Evolutionary conservation across 352 stramenopile genomes (phyloP), one percentile per base, ranked within the genome.

Genomic region (Phytophthora rubi): DNA sequence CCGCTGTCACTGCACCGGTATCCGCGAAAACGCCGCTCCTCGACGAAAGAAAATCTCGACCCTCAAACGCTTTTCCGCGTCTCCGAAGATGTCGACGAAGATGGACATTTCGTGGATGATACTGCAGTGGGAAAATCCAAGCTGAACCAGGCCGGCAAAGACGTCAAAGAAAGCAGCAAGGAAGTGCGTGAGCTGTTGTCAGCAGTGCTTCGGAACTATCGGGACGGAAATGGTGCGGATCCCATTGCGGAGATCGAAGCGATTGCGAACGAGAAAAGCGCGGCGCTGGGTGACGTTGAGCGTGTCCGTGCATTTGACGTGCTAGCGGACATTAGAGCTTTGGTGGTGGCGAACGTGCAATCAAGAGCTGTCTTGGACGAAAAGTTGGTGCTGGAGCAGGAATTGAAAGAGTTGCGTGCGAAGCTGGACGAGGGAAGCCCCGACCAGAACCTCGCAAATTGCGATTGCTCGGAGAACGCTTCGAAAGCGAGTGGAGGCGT

Each of bases 11-110:
- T 16, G 9, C 45, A 39, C 44, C 42, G 26, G 1, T 70, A 68
- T 30, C 68, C 66, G 1, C 53, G 59, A 2, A 79, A 79, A n/a
- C 75, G 75, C 8, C 68, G 65, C n/a, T 81, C 64, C 1, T 33
- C 58, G 16, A 64, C 70, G 8, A 90, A 90, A 71, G 77, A 86
- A 53, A 92, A 90, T 53, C 42, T 82, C 37, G 47, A 81, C 45
- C 81, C 81, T 35, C 78, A 86, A 61, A 64, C 62, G n/a, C 15
- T 73, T 13, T 61, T 69, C 21, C 49, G 66, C 8, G 62, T 75
- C 5, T 59, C 70, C 28, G 70, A 70, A 67, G 63, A 79, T 35
- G 56, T 62, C 16, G 52, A 73, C 12, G 37, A 73, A 4, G 35
- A 74, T 44, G 59, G 75, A 45, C 57, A 67, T 15, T 62, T 51